phyloP scores from a whole-genome alignment of 1,284 basidiomycete species.

The Sporisorium scitamineum region DNA sequence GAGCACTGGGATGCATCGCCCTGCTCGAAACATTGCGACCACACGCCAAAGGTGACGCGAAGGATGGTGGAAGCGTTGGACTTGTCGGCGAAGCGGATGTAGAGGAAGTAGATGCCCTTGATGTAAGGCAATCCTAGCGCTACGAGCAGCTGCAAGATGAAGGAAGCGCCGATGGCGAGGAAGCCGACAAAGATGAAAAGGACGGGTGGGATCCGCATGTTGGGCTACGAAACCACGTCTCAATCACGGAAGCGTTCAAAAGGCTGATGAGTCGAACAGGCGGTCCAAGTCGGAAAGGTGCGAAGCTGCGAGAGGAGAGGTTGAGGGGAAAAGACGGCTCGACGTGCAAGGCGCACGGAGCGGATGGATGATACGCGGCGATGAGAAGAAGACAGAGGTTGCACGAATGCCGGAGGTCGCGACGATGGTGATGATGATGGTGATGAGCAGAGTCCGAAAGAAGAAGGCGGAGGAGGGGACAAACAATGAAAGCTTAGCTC shows the following conservation, averaged over 20 bases:
- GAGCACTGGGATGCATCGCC: slow-evolving; percentile 20
- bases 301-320: not conserved
- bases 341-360: slow-evolving; percentile 26
- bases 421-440: slow-evolving; percentile 12
- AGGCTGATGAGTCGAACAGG: not conserved
- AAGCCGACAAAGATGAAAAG: slow-evolving; percentile 53
- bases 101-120: slow-evolving; percentile 58
- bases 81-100: slow-evolving; percentile 33
- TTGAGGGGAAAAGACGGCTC: slow-evolving; percentile 2
- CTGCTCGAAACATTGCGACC: slow-evolving; percentile 51
- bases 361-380: slow-evolving; percentile 14
- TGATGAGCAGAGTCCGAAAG: not conserved
- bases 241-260: not conserved
- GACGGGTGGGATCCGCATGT: slow-evolving; percentile 34
- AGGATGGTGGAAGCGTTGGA: slow-evolving; percentile 7
- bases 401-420: not conserved
- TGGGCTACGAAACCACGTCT: slow-evolving; percentile 1
- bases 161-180: slow-evolving; percentile 57
- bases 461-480: not conserved
- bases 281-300: not conserved
- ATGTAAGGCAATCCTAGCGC: slow-evolving; percentile 59
- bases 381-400: not conserved
- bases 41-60: slow-evolving; percentile 48
- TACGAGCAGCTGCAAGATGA: slow-evolving; percentile 60
- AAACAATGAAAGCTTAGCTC: not conserved